Conservation (phyloP, 148 eudicot genomes). For the Vaccinium myrtillus region DNA sequence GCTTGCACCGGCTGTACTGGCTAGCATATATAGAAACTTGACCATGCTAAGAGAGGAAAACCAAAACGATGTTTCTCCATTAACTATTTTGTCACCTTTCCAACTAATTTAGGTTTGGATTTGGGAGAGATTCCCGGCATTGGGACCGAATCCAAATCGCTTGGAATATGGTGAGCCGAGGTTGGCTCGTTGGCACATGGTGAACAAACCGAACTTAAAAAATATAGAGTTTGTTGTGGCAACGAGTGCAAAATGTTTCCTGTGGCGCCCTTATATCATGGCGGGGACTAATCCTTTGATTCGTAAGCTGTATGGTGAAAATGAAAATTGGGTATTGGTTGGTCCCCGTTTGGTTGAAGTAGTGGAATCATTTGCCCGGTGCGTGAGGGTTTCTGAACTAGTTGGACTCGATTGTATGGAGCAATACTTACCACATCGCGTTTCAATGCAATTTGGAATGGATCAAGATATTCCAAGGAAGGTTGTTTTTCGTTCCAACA, state of each 20-base stretch:
- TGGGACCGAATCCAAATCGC: background rate
- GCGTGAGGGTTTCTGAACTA: constrained; percentile 17
- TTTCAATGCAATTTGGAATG: constrained; percentile 50
- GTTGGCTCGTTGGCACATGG: too few species aligned
- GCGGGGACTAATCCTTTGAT: constrained; percentile 10
- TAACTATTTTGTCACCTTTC: too few species aligned
- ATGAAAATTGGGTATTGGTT: constrained; percentile 16
- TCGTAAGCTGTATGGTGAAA: constrained; percentile 21
- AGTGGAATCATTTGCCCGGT: constrained; percentile 24
- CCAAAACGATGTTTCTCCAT: too few species aligned
- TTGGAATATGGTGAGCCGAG: too few species aligned
- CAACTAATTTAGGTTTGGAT: constrained; percentile 30
- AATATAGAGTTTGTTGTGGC: constrained; percentile 15
- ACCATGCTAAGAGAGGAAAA: too few species aligned
- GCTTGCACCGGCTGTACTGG: too few species aligned
- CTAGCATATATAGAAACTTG: too few species aligned
- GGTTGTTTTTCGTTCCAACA: constrained; percentile 15
- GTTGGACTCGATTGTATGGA: constrained; percentile 43
- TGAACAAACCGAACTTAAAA: too few species aligned
- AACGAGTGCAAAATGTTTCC: constrained; percentile 14
- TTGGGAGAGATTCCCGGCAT: constrained; percentile 47
- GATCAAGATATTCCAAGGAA: constrained; percentile 15
- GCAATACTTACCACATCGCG: constrained; percentile 48
- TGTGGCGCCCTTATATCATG: constrained; percentile 46
- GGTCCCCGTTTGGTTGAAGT: constrained; percentile 18